Conservation (phyloP, 805 yeast species). For the Candida ortonii region DNA sequence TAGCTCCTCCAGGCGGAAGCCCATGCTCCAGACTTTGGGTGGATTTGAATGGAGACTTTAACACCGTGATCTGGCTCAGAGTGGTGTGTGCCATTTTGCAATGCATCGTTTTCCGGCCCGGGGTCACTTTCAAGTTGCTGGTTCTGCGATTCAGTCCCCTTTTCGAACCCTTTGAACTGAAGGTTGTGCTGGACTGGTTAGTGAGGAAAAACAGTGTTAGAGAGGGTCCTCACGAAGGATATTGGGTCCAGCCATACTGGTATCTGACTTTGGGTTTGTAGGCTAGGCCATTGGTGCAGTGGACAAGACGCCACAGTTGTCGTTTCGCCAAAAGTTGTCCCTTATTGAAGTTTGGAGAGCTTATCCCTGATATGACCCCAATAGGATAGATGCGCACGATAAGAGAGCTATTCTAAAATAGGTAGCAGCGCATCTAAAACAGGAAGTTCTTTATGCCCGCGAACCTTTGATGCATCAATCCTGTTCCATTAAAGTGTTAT, state of each 20-base stretch:
- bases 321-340: no score
- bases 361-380: no score
- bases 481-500: no score
- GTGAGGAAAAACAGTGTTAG: slow-evolving; percentile 36
- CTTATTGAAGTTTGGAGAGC: no score
- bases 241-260: slow-evolving; percentile 47
- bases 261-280: slow-evolving; percentile 24
- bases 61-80: slow-evolving; percentile 57
- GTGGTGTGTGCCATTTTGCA: slow-evolving; percentile 46
- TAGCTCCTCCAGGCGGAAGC: slow-evolving; percentile 54
- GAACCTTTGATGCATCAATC: no score
- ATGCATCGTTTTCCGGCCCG: slow-evolving; percentile 53
- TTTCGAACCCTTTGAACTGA: slow-evolving; percentile 38
- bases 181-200: slow-evolving; percentile 45
- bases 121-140: slow-evolving; percentile 35
- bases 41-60: slow-evolving; percentile 59
- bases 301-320: no score
- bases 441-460: no score
- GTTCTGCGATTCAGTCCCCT: slow-evolving; percentile 27
- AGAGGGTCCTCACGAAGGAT: slow-evolving; percentile 37
- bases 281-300: no score
- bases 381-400: no score
- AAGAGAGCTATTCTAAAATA: no score
- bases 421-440: no score
- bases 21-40: slow-evolving; percentile 75